A percentile compares a stretch with the other conserved stretches of the same genome.
Evolutionary conservation across 192 early-diverging fungal species (phyloP).

Genomic region (Bifiguratus adelaidae): DNA sequence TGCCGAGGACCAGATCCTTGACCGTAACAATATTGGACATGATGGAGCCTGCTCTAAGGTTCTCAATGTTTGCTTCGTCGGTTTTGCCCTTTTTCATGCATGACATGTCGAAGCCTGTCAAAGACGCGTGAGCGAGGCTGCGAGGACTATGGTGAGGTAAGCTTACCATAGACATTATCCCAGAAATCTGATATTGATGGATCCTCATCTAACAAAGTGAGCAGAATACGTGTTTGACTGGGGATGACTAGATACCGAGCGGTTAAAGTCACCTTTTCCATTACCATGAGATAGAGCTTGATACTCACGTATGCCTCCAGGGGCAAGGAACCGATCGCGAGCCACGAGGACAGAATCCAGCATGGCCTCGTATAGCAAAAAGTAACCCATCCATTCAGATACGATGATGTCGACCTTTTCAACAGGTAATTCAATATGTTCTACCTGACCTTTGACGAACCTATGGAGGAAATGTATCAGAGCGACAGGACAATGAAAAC

Average conservation of each 20-base stretch:
- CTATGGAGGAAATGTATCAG: slow-evolving; percentile 1
- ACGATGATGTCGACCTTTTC: slow-evolving; percentile 75
- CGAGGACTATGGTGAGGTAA: no score
- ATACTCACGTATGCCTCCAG: slow-evolving; percentile 41
- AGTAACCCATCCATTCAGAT: slow-evolving; percentile 94
- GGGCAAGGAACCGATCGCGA: slow-evolving; percentile 66
- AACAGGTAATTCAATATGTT: slow-evolving; percentile 69
- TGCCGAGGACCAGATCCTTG: slow-evolving; percentile 64
- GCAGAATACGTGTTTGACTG: slow-evolving; percentile 54
- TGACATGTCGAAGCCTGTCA: slow-evolving; percentile 87
- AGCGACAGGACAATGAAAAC: slow-evolving; percentile 1
- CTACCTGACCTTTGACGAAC: slow-evolving; percentile 67
- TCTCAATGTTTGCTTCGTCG: slow-evolving; percentile 75
- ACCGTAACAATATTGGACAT: slow-evolving; percentile 53
- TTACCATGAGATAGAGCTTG: background rate
- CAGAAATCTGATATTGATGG: slow-evolving; percentile 73
- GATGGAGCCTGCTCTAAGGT: slow-evolving; percentile 55
- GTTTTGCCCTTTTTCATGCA: slow-evolving; percentile 68
- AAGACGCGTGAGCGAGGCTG: no score
- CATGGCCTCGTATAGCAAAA: slow-evolving; percentile 86
- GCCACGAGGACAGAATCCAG: slow-evolving; percentile 80
- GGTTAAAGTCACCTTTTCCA: background rate
- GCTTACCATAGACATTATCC: slow-evolving; percentile 93
- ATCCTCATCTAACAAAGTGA: slow-evolving; percentile 66
- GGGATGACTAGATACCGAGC: slow-evolving; percentile 52